Base-by-base conservation (phyloP, 2,329 filamentous ascomycete genomes). In the Fusarium albosuccineum region DNA sequence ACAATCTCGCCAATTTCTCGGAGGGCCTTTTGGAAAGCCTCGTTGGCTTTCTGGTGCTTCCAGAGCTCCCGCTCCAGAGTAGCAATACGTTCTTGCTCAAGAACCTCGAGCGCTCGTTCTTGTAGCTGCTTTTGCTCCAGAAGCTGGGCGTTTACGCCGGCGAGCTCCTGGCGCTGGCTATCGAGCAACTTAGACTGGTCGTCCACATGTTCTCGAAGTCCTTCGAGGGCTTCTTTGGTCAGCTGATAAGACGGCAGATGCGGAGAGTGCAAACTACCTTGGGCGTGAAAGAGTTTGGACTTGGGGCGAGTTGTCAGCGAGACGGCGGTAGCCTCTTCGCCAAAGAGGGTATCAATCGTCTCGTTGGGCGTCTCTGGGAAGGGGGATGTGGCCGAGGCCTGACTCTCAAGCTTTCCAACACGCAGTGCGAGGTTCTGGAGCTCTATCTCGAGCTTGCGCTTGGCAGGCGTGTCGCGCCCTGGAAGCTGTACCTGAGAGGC, bases 1-100 rank as follows among this genome's bases (percentile, higher is more conserved):
- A 98, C 93, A 73, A 99, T 98, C 76, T 95, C 96, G 72, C 96
- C 96, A 71, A 99, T 98, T 79, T 99, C 96, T 68, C 94, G 89
- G 34, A 99, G 83, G 10, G 96, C 96, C 80, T 98, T 98, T 78
- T 98, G 94, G 86, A 98, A 99, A 72, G 96, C 97, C 80, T 97
- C 90, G 80, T 99, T 99, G 76, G 97, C 96, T 81, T 97, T 96
- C 78, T 97, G 94, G 76, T 97, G 94, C 81, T 98, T 98, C 84
- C 92, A 94, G 62, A 99, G 85, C 80, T 99, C 96, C 61, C 95
- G 89, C 82, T 98, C 95, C 40, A 98, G 85, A 36, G 93, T 90
- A 55, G 92, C 91, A 67, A 98, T 95, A 71, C 96, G 94, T 78
- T 94, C 90, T 68, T 92, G 89, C 79, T 97, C 94, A 54, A 97